Base-by-base conservation (phyloP, 2,329 filamentous ascomycete genomes). In the Helminthosporium solani region DNA sequence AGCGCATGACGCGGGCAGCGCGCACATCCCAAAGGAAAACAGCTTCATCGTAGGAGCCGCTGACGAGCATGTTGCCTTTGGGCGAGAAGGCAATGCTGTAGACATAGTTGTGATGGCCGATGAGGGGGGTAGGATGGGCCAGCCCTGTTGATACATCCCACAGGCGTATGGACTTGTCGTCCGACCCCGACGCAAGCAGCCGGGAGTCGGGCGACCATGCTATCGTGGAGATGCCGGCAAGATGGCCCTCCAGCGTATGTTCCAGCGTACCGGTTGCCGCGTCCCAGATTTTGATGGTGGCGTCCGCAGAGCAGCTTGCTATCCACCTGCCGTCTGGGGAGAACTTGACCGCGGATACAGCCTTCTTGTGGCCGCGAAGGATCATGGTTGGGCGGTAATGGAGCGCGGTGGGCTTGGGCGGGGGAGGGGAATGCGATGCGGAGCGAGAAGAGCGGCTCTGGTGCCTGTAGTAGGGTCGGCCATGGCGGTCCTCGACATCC, bases 21-120 rank as follows among this genome's bases (percentile, higher is more conserved):
- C 94, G 81, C 12, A 97, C 88, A 69, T 99, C 94, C 94, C 94
- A 99, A 4, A 99, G 73, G 55, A 96, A 96, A 0, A 99, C 90
- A 3, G 94, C 94, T 75, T 99, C 94, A 58, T 99, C 94, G 71
- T 96, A 97, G 54, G 88, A 95, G 11, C 94, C 94, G 56, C 88
- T 95, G 14, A 91, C 94, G 27, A 99, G 81, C 66, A 97, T 96
- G 65, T 99, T 99, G 19, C 94, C 94, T 70, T 96, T 97, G 1
- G 94, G 94, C n/a, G 89, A 92, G 70, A 97, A 97, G 5, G 91
- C 90, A 27, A 99, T 77, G 40, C 87, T 90, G 72, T 95, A 96
- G 25, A 99, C 86, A 70, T 97, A 97, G 71, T 95, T 97, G 70
- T 96, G 90, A 63, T 99, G 94, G 2, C 94, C 92, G 19, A 87